Evolutionary conservation across 2,329 filamentous ascomycete genomes (phyloP), one percentile per base, ranked within the genome.

Genomic region (Thelonectria blattea): DNA sequence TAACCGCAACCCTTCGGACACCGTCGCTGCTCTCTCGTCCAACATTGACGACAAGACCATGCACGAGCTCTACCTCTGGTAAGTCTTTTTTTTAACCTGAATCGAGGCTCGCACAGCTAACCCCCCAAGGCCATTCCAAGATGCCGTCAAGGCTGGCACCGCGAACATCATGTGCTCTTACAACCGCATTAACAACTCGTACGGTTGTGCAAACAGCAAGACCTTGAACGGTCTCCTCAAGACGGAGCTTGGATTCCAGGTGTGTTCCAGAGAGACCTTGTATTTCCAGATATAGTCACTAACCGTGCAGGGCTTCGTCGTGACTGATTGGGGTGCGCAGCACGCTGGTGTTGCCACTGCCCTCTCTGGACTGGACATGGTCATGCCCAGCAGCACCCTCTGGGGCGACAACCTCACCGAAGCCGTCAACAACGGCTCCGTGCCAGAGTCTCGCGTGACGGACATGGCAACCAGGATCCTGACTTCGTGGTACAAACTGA

Each of bases 241-340:
- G 22, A 20, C 20, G 15, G 52, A 55, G 17, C 52, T 55, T 32
- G 52, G 52, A 3, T 55, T 55, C 27, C 42, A 55, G 32, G 52
- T 43, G 9, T 3, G 41, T 43, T 43, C 17, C 17, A 43, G 7
- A 7, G 12, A 37, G 34, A 37, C 7, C 4, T 3, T 3, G 10
- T 6, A 43, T 17, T 20, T 15, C n/a, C 2, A 10, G 14, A 11
- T 2, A 20, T 10, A 6, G n/a, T 15, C 17, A 32, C 15, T 52
- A 8, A 52, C 50, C n/a, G 3, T 32, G 12, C 14, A 27, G 89
- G 89, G 41, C 0, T 91, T 90, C 66, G 84, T 91, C 4, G 75
- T 90, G 65, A 80, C 84, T 8, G 90, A 92, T 70, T 92, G 89
- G 89, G 80, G 83, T 50, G 89, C 86, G 0, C 86, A 89, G 67